Conservation (phyloP, 2,329 filamentous ascomycete genomes). For the Cytospora chrysosperma region DNA sequence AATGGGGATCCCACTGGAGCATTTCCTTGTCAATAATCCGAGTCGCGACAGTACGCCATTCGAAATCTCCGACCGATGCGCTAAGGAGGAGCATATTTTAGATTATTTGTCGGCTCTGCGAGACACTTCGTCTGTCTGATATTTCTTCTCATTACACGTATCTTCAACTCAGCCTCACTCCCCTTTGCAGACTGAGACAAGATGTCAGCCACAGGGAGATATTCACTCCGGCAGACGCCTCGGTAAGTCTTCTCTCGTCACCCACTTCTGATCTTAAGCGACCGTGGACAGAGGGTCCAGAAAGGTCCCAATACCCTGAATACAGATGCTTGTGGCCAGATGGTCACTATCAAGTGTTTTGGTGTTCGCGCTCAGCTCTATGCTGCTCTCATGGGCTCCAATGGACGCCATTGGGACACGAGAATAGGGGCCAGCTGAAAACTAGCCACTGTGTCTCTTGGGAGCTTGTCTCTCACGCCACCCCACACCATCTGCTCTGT, state of each 20-base stretch:
- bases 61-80: background rate
- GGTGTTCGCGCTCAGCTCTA: background rate
- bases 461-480: background rate
- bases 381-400: background rate
- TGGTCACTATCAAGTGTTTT: background rate
- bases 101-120: background rate
- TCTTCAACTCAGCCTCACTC: background rate
- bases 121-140: background rate
- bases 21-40: background rate
- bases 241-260: conserved; percentile 16
- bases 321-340: background rate
- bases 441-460: background rate
- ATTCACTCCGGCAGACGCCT: conserved; percentile 23
- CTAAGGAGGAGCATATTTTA: background rate
- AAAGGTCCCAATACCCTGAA: background rate
- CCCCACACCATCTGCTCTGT: background rate
- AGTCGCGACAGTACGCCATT: background rate
- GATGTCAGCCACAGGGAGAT: conserved; percentile 19
- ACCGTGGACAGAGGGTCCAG: background rate
- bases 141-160: background rate
- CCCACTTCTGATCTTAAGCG: background rate
- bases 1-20: no score
- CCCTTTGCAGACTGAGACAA: background rate
- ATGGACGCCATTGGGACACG: background rate
- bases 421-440: background rate